Evolutionary conservation across 176 grass and related monocot genomes (phyloP).

Genomic region (maize (Zea mays)): Zm-B73-REFERENCE-NAM-5.0 NC_050096.1:284566501-284567000

Average conservation of each 20-base stretch:
- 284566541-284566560: background rate
- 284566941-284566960: constrained; percentile 88
- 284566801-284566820: too few relatives aligned
- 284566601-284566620: too few relatives aligned
- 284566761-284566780: background rate
- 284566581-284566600: background rate
- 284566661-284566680: constrained; percentile 1
- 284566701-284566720: constrained; percentile 60
- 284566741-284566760: constrained; percentile 28
- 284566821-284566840: too few relatives aligned
- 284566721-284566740: constrained; percentile 56
- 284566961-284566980: constrained; percentile 65
- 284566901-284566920: constrained; percentile 53
- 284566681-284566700: constrained; percentile 50
- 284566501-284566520: background rate
- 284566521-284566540: background rate
- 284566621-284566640: too few relatives aligned
- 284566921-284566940: constrained; percentile 90
- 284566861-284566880: constrained; percentile 43
- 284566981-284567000: constrained; percentile 63
- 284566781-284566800: background rate
- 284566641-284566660: background rate
- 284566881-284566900: constrained; percentile 71
- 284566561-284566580: background rate
- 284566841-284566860: constrained; percentile 65